Percentiles rank a stretch among this genome's conserved stretches.
phyloP scores from a whole-genome alignment of 176 grass and related monocot species.

The Eragrostis nindensis region DNA sequence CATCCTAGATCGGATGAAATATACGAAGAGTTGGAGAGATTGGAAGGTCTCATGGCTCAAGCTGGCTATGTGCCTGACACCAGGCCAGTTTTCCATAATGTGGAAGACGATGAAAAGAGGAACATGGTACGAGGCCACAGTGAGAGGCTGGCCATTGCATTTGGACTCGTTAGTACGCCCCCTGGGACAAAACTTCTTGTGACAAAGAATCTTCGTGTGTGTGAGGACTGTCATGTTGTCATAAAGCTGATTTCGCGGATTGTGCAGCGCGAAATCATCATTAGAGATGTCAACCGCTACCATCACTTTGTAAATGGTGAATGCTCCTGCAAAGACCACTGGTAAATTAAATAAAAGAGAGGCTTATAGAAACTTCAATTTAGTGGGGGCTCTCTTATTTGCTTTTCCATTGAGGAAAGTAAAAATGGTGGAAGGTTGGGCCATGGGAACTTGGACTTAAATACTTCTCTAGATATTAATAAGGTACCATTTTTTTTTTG shows the following conservation, averaged over 20 bases:
- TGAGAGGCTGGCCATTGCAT: slow-evolving; percentile 77
- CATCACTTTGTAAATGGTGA: slow-evolving; percentile 78
- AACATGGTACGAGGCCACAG: slow-evolving; percentile 75
- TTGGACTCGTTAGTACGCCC: slow-evolving; percentile 82
- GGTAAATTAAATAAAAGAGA: background rate
- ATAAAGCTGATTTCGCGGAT: slow-evolving; percentile 84
- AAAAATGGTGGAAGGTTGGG: background rate
- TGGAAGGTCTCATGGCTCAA: slow-evolving; percentile 73
- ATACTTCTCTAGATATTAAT: no score
- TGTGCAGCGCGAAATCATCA: slow-evolving; percentile 64
- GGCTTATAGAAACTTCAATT: background rate
- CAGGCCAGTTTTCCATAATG: slow-evolving; percentile 71
- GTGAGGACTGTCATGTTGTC: slow-evolving; percentile 77
- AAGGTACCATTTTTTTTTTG: background rate
- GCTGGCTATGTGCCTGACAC: slow-evolving; percentile 75
- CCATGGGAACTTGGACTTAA: no score
- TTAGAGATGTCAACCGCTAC: slow-evolving; percentile 87
- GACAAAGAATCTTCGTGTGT: slow-evolving; percentile 78
- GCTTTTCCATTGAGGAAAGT: background rate
- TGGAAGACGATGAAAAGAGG: slow-evolving; percentile 75
- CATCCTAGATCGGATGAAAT: slow-evolving; percentile 73
- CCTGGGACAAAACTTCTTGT: slow-evolving; percentile 70
- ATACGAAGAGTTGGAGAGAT: slow-evolving; percentile 64
- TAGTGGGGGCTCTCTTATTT: background rate
- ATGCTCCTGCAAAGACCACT: slow-evolving; percentile 83